Percentiles rank a stretch among this genome's conserved stretches.
Evolutionary conservation across 139 green algal genomes (phyloP).

Genomic region (Chlamydomonas urium): DNA sequence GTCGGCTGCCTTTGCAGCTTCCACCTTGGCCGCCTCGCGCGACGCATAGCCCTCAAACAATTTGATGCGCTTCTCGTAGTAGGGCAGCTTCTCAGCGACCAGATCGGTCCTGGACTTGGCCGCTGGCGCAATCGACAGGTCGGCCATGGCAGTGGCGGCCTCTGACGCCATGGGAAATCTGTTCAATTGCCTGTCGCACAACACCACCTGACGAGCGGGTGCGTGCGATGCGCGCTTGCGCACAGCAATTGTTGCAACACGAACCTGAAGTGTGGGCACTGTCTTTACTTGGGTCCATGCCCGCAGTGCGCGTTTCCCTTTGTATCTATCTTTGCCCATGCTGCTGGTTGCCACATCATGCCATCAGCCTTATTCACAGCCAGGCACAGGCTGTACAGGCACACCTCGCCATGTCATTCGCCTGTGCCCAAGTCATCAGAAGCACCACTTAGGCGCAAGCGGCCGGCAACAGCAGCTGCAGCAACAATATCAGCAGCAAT

Average conservation of each 20-base stretch:
- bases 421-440: background rate
- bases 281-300: too few relatives aligned
- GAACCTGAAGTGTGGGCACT: background rate
- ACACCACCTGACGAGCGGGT: background rate
- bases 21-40: slow-evolving; percentile 50
- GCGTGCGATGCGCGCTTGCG: background rate
- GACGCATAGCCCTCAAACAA: slow-evolving; percentile 81
- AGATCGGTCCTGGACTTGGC: background rate
- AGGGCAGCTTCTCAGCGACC: slow-evolving; percentile 64
- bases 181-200: background rate
- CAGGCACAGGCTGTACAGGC: background rate
- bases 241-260: background rate
- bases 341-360: background rate
- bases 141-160: background rate
- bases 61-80: slow-evolving; percentile 80
- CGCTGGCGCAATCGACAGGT: background rate
- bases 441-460: background rate
- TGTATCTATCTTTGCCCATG: too few relatives aligned
- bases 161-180: background rate
- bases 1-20: slow-evolving; percentile 45
- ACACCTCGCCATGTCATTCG: background rate
- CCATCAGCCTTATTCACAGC: background rate
- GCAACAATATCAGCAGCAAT: background rate
- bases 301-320: too few relatives aligned
- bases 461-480: background rate